Base-by-base conservation (phyloP, 495 filamentous ascomycete species). In the Echria macrotheca region DNA sequence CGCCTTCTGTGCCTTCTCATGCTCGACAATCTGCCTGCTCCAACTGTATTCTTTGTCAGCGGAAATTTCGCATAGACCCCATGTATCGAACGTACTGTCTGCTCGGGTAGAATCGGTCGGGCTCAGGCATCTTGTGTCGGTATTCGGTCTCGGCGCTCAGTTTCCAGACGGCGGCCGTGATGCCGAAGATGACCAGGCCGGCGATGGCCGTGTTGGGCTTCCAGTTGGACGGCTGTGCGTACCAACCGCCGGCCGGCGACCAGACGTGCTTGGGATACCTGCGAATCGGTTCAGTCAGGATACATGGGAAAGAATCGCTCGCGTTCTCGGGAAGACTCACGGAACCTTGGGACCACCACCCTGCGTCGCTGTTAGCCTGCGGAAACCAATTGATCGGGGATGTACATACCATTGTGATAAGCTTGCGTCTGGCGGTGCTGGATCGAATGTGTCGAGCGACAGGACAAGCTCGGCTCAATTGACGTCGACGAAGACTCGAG, bases 261-360 rank as follows among this genome's bases (percentile, higher is more conserved):
- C 93, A 98, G 74, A 98, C 87, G 75, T 98, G 90, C 76, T 96
- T 96, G 63, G 93, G 93, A 70, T 96, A 96, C 63, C 91, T 97
- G 53, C 19, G 15, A 36, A 11, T 42, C 24, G 51, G 28, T 47
- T 39, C 23, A 50, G 47, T 46, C 45, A 57, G 50, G 19, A 19
- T 32, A 25, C 15, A 29, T 14, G 44, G 15, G 21, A 47, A 49
- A 41, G 24, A 50, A 49, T 60, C 33, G 22, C 32, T 60, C 36
- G 44, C 14, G 2, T 23, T 11, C 25, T 19, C 26, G 50, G 24
- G 25, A 21, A 26, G 53, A 75, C 87, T 70, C 81, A 97, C 91
- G 89, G 86, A 67, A 97, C 85, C 74, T 87, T 89, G 71, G 79
- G 83, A 71, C 89, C 89, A 69, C 80, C 83, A 62, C 81, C 80